A percentile compares a stretch with the other conserved stretches of the same genome.
Evolutionary conservation across 495 filamentous ascomycete genomes (phyloP).

Genomic region (Annulohypoxylon stygium): DNA sequence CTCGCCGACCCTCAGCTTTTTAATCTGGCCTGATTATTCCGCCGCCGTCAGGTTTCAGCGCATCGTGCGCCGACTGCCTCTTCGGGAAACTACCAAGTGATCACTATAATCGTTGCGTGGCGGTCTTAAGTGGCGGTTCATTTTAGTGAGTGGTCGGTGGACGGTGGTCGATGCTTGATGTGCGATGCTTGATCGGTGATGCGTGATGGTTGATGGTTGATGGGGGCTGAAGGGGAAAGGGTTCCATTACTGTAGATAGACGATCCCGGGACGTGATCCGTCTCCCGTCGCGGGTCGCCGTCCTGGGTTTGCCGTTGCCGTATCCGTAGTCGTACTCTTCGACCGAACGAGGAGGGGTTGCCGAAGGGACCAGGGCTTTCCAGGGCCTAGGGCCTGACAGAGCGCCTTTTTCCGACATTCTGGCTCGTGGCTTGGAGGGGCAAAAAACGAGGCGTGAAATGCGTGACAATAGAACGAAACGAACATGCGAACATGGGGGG

Average conservation of each 20-base stretch:
- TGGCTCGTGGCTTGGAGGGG: conserved; percentile 41
- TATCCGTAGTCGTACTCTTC: conserved; percentile 37
- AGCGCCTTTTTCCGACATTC: conserved; percentile 42
- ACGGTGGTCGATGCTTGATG: conserved; percentile 30
- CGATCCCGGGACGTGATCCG: conserved; percentile 44
- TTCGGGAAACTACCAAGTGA: conserved; percentile 46
- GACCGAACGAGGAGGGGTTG: conserved; percentile 37
- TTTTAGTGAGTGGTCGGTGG: background rate
- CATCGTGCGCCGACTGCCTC: conserved; percentile 46
- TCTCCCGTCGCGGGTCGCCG: conserved; percentile 42
- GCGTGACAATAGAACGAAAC: background rate
- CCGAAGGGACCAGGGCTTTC: conserved; percentile 15
- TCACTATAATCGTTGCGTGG: conserved; percentile 7
- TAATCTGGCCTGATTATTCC: conserved; percentile 40
- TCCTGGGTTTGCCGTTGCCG: conserved; percentile 42
- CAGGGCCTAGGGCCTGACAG: conserved; percentile 8
- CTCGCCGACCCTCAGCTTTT: conserved; percentile 23
- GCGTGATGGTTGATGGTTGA: conserved; percentile 15
- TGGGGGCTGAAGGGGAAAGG: conserved; percentile 39
- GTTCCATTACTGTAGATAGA: conserved; percentile 39
- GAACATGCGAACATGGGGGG: conserved; percentile 19
- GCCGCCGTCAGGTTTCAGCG: conserved; percentile 47
- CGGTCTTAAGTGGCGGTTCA: background rate
- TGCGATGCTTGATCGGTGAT: too few species aligned
- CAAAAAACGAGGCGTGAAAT: conserved; percentile 11